Percentiles rank a stretch among this genome's conserved stretches.
Conservation (phyloP, 139 green algal genomes). For the Chlamydomonas incerta region DNA sequence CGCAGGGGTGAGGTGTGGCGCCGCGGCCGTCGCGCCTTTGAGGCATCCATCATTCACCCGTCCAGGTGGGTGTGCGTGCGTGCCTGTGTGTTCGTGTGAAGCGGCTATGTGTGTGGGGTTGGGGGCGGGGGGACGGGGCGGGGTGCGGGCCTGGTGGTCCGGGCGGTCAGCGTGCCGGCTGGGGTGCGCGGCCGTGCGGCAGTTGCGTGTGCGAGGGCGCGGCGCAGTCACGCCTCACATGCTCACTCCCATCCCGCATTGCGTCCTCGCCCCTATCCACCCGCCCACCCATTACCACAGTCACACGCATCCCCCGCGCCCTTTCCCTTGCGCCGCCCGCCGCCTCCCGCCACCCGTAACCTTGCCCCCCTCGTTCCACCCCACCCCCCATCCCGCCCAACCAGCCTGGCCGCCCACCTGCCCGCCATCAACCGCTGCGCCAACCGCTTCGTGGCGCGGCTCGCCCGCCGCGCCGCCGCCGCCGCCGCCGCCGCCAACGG, state of each 20-base stretch:
- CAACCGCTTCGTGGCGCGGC: background rate
- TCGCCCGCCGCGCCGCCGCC: background rate
- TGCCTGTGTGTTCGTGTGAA: too few species aligned
- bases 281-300: too few species aligned
- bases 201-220: too few species aligned
- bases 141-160: too few species aligned
- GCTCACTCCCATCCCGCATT: background rate
- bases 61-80: background rate
- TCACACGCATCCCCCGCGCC: too few species aligned
- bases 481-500: background rate
- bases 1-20: constrained; percentile 6
- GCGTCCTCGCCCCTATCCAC: background rate
- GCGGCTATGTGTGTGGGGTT: too few species aligned
- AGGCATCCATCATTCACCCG: constrained; percentile 6
- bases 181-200: too few species aligned
- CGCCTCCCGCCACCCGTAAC: too few species aligned
- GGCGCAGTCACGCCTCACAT: background rate
- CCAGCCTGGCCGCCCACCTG: constrained; percentile 4
- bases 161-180: too few species aligned
- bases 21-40: background rate
- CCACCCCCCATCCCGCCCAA: background rate
- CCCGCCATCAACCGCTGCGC: constrained; percentile 9
- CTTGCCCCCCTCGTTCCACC: background rate
- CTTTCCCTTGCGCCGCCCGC: too few species aligned
- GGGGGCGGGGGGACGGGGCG: too few species aligned